Conservation (phyloP, 2,329 filamentous ascomycete genomes). For the Zasmidium citrigriseum region DNA sequence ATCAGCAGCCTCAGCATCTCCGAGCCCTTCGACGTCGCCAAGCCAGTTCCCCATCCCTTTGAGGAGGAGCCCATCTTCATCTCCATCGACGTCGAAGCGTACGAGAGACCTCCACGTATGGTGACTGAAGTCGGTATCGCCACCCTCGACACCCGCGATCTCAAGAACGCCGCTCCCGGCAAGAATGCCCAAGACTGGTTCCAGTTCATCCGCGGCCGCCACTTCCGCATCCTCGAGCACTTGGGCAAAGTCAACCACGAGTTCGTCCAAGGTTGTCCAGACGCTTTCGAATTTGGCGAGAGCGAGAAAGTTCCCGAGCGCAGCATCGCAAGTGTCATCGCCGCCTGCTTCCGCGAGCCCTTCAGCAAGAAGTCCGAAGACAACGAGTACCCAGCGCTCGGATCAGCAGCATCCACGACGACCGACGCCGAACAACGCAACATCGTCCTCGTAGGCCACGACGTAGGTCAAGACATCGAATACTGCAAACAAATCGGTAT, state of each 20-base stretch:
- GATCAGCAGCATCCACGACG: not conserved
- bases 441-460: conserved; percentile 79
- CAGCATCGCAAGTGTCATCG: conserved; percentile 50
- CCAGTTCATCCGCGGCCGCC: conserved; percentile 64
- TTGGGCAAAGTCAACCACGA: conserved; percentile 64
- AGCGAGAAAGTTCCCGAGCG: conserved; percentile 57
- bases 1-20: conserved; percentile 14
- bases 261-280: conserved; percentile 73
- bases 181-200: conserved; percentile 67
- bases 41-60: conserved; percentile 48
- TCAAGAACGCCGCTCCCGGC: conserved; percentile 61
- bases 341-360: conserved; percentile 59
- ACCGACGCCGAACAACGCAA: conserved; percentile 49
- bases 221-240: conserved; percentile 76
- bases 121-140: conserved; percentile 88
- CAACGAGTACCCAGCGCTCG: not conserved
- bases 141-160: conserved; percentile 69
- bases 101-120: conserved; percentile 64
- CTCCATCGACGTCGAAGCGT: conserved; percentile 79
- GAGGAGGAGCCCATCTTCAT: conserved; percentile 68
- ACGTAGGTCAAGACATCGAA: conserved; percentile 65
- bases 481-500: conserved; percentile 69
- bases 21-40: conserved; percentile 45
- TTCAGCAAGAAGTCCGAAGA: conserved; percentile 42
- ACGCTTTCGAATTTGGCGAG: conserved; percentile 70